Base-by-base conservation (phyloP, 306 rosid genomes). In the Acmispon strigosus region DNA sequence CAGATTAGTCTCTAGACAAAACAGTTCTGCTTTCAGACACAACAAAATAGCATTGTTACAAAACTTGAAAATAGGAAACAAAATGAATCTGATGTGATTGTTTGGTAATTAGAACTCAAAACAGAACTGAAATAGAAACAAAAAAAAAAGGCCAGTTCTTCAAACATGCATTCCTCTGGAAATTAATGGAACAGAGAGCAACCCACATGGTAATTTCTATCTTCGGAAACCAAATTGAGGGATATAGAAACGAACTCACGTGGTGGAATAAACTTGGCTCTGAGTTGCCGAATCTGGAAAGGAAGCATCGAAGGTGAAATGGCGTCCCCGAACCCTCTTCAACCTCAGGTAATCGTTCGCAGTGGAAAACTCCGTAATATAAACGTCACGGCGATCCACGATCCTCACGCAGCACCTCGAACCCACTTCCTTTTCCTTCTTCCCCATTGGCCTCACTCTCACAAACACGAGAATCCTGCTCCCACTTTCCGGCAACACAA, bases 361-460 rank as follows among this genome's bases (percentile, higher is more conserved):
- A 2, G 70, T 76, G 0, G 83, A 87, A 62, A 88, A 88, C 65
- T 92, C 98, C 24, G 96, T 88, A 41, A 92, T 71, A 75, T 78
- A 92, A 71, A 92, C 86, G 47, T 92, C 96, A 45, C 96, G 83
- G 39, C 85, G 58, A 44, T 90, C 81, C 41, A 76, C 83, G 27
- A 88, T 85, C 71, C 81, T 85, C 7, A 92, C 91, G 19, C 91
- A 90, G 68, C 96, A 76, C 73, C 90, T 65, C 0, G 96, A 84
- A 27, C 98, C 98, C 27, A 51, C 86, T 27, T 92, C 96, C 70
- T 74, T 86, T 69, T 90, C 98, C 76, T 86, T 92, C 85, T 81
- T 90, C 15, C 70, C 82, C 91, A 90, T 81, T 5, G 98, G 98
- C 75, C 98, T 78, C 5, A 88, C 84, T 86, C 98, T 90, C 75